These are phyloP conservation scores for Fibroporia radiculosa DNA, from an alignment of 768 basidiomycete species.

Conservation along the genomic window DNA sequence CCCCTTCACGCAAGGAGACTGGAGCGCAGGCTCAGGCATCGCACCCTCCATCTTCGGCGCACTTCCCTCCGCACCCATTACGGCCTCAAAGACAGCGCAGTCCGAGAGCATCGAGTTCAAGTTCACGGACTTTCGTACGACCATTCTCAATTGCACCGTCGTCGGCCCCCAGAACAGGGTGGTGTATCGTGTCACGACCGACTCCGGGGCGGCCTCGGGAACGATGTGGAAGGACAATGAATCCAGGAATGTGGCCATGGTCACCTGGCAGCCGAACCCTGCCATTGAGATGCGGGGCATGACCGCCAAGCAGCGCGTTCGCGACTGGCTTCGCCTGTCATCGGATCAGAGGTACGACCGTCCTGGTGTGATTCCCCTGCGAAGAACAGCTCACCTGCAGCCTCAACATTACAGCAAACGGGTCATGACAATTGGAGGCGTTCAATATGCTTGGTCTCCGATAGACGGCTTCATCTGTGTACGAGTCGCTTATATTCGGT, in stretches of 20 bases:
- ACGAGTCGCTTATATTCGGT: slow-evolving; percentile 16
- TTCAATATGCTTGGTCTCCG: slow-evolving; percentile 50
- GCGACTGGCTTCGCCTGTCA: slow-evolving; percentile 49
- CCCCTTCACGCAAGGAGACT: slow-evolving; percentile 20
- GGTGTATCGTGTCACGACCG: slow-evolving; percentile 43
- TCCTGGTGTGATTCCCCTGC: too few relatives aligned
- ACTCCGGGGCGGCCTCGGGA: slow-evolving; percentile 40
- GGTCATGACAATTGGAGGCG: slow-evolving; percentile 43
- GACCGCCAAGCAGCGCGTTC: slow-evolving; percentile 39
- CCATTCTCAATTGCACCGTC: slow-evolving; percentile 47
- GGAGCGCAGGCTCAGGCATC: slow-evolving; percentile 13
- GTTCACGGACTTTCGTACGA: slow-evolving; percentile 44
- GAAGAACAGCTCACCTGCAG: slow-evolving; percentile 5
- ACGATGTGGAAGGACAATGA: slow-evolving; percentile 45
- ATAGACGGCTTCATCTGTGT: slow-evolving; percentile 47
- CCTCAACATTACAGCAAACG: slow-evolving; percentile 21
- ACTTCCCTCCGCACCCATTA: slow-evolving; percentile 39
- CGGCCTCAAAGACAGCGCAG: slow-evolving; percentile 16
- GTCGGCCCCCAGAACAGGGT: slow-evolving; percentile 42
- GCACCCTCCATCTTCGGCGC: slow-evolving; percentile 56
- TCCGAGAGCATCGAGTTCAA: slow-evolving; percentile 33
- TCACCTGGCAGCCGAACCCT: slow-evolving; percentile 47
- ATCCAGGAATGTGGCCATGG: slow-evolving; percentile 40
- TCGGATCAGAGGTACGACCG: slow-evolving; percentile 38
- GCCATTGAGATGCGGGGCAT: slow-evolving; percentile 47